Evolutionary conservation across 345 rosid genomes (phyloP).

Genomic region (Camelina laxa): DNA sequence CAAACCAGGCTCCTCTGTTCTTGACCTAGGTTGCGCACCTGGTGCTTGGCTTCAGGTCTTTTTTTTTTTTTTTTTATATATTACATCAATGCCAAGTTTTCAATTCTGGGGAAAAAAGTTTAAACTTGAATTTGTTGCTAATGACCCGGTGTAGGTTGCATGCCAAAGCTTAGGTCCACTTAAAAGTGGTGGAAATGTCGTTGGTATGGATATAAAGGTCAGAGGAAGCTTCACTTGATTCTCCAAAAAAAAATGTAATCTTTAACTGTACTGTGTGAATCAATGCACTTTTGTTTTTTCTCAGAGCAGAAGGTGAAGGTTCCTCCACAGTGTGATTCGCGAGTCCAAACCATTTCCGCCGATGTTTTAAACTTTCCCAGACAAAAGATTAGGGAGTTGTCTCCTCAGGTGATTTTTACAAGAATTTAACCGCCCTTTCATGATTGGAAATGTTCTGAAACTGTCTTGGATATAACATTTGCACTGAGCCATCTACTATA

Average conservation of each 20-base stretch:
- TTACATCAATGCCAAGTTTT: background rate
- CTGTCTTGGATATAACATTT: background rate
- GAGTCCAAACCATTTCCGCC: conserved; percentile 81
- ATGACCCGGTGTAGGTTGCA: conserved; percentile 64
- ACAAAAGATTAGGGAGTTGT: conserved; percentile 63
- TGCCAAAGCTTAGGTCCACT: conserved; percentile 90
- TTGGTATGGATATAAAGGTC: conserved; percentile 94
- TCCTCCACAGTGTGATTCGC: conserved; percentile 82
- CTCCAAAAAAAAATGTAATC: background rate
- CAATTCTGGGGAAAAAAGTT: background rate
- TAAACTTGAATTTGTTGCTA: conserved; percentile 15
- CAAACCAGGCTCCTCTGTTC: conserved; percentile 84
- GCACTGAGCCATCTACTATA: too few relatives aligned
- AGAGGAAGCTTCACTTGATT: conserved; percentile 24
- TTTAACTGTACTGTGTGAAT: conserved; percentile 38
- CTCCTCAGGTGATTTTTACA: conserved; percentile 63
- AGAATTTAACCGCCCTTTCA: background rate
- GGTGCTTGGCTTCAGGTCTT: conserved; percentile 99
- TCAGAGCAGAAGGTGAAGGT: conserved; percentile 95
- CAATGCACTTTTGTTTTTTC: conserved; percentile 12
- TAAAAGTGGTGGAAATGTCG: conserved; percentile 77
- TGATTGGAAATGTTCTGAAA: conserved; percentile 7
- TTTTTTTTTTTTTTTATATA: background rate
- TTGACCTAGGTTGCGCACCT: conserved; percentile 97
- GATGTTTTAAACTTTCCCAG: conserved; percentile 71